Percentiles rank a stretch among this genome's conserved stretches.
Conservation (phyloP, 2,329 filamentous ascomycete species). For the Neoascochyta sp. region DNA sequence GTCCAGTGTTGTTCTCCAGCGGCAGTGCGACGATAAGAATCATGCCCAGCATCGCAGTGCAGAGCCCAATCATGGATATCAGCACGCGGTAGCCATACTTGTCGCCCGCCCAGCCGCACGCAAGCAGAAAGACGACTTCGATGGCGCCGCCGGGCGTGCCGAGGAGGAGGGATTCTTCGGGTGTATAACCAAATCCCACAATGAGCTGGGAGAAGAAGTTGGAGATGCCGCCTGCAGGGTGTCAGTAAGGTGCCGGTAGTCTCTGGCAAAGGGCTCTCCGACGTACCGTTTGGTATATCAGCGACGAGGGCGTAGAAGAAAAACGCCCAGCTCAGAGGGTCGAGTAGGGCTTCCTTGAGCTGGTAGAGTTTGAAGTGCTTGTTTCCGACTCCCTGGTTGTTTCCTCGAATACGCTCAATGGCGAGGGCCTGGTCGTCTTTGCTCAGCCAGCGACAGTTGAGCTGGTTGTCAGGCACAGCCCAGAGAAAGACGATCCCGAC, state of each 20-base stretch:
- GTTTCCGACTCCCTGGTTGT: constrained; percentile 71
- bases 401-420: constrained; percentile 67
- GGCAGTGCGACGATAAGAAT: constrained; percentile 63
- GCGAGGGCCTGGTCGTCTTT: constrained; percentile 65
- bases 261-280: too few relatives aligned
- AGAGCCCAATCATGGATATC: constrained; percentile 51
- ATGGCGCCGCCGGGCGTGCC: constrained; percentile 64
- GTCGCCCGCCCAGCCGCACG: constrained; percentile 57
- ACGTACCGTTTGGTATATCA: constrained; percentile 55
- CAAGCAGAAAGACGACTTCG: constrained; percentile 57
- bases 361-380: constrained; percentile 67
- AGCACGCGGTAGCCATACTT: constrained; percentile 55
- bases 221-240: constrained; percentile 46
- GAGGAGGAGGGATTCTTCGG: constrained; percentile 60
- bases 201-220: constrained; percentile 63
- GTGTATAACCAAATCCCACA: constrained; percentile 61
- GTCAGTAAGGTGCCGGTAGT: too few relatives aligned
- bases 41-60: constrained; percentile 57
- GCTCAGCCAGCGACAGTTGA: constrained; percentile 60
- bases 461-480: constrained; percentile 56
- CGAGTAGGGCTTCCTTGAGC: constrained; percentile 55
- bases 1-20: constrained; percentile 54
- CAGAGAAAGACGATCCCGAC: constrained; percentile 46
- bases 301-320: constrained; percentile 55
- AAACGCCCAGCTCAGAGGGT: constrained; percentile 60